Base-by-base conservation (phyloP, 768 basidiomycete genomes). In the Russula earlei region DNA sequence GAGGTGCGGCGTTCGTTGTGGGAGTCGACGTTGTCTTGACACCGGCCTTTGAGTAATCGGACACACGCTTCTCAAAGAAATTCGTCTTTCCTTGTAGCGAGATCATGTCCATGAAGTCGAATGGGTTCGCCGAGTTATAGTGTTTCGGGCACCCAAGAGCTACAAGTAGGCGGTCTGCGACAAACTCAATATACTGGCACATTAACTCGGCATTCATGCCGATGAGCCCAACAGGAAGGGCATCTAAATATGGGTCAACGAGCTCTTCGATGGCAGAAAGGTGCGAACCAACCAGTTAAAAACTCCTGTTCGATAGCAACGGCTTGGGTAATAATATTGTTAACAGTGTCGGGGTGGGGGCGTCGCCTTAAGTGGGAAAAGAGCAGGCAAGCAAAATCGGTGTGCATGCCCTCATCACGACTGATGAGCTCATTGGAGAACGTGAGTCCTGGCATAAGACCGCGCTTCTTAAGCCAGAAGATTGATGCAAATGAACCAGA, bases 401-500 rank as follows among this genome's bases (percentile, higher is more conserved):
- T 95, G 70, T 97, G 94, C 74, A 96, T 84, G 46, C 93, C 94
- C 70, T 96, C 94, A 62, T 96, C 94, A 15, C 94, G 82, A 52
- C 87, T 89, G 71, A 97, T 97, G 64, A 96, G 83, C 69, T 96
- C 94, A 67, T 97, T 97, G 15, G 92, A 95, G 70, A 94, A 96
- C 0, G 94, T 93, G 25, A 97, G 75, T 20, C 94, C 94, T 27
- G 93, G 91, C 92, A 96, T 93, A n/a, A 97, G 76, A 7, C 94
- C 94, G 8, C 94, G 82, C 72, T 96, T 96, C 81, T 96, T 96
- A 59, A 97, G 66, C 93, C 94, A 96, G 70, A 96, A 96, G 63
- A 97, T 92, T 40, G 90, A 81, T 0, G 94, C 91, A 62, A 94
- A 94, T 1, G 87, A 89, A 5, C 89, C 92, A 0, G 91, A 93